Evolutionary conservation across 768 basidiomycete genomes (phyloP).

Genomic region (Harrya chromipes): DNA sequence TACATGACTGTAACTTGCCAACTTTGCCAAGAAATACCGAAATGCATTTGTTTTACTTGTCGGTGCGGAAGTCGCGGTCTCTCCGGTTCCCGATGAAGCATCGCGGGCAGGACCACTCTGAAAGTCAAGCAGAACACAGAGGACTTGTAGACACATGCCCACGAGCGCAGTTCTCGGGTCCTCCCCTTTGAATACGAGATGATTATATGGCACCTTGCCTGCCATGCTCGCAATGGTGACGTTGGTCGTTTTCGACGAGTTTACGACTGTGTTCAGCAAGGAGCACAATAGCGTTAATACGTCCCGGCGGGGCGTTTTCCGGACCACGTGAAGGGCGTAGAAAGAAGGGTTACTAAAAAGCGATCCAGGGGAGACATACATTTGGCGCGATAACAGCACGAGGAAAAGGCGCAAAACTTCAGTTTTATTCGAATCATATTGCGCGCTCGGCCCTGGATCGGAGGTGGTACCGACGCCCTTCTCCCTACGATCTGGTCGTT

Average conservation of each 20-base stretch:
- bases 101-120: constrained; percentile 76
- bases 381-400: constrained; percentile 85
- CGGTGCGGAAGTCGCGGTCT: constrained; percentile 45
- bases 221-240: constrained; percentile 66
- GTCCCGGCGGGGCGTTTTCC: constrained; percentile 71
- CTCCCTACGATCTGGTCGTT: constrained; percentile 57
- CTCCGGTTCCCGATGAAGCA: constrained; percentile 37
- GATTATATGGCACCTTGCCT: constrained; percentile 83
- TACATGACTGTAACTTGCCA: constrained; percentile 42
- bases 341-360: constrained; percentile 71
- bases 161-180: constrained; percentile 73
- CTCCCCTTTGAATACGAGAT: constrained; percentile 87
- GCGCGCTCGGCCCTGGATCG: constrained; percentile 60
- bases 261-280: constrained; percentile 85
- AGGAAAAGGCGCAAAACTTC: constrained; percentile 90
- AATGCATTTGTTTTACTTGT: constrained; percentile 81
- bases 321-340: constrained; percentile 76
- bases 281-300: constrained; percentile 94
- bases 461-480: constrained; percentile 89
- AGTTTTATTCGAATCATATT: constrained; percentile 75
- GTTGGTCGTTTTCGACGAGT: constrained; percentile 50
- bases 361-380: constrained; percentile 71
- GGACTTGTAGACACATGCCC: constrained; percentile 69
- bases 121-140: constrained; percentile 76
- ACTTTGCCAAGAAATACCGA: constrained; percentile 86